A percentile compares a stretch with the other conserved stretches of the same genome.
Conservation (phyloP, 2,329 filamentous ascomycete genomes). For the Ophiocordyceps unilateralis region DNA sequence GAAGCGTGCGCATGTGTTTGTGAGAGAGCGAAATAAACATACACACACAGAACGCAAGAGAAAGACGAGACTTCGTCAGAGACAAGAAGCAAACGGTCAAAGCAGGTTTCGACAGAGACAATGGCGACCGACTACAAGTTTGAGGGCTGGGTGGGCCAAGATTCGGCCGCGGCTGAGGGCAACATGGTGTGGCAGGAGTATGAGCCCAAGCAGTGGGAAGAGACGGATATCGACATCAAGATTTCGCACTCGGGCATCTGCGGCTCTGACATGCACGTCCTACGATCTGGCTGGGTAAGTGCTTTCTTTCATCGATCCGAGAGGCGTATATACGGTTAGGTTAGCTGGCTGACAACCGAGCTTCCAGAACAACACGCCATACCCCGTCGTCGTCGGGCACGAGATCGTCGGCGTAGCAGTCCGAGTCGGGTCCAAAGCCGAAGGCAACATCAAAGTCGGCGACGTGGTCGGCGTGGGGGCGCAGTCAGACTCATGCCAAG, state of each 20-base stretch:
- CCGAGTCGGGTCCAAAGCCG: conserved; percentile 31
- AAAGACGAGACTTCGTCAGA: background rate
- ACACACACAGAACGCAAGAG: background rate
- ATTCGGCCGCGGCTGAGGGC: conserved; percentile 22
- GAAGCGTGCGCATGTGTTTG: too few species aligned
- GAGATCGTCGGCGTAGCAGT: conserved; percentile 46
- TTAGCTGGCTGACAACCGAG: background rate
- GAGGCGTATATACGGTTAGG: too few species aligned
- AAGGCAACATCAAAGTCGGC: conserved; percentile 34
- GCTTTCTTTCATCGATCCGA: too few species aligned
- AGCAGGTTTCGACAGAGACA: background rate
- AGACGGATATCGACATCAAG: conserved; percentile 47
- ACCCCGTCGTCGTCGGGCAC: conserved; percentile 41
- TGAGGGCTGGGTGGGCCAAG: conserved; percentile 31
- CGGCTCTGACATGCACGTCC: conserved; percentile 41
- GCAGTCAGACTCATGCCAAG: conserved; percentile 36
- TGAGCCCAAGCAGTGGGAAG: conserved; percentile 48
- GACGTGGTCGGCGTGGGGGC: conserved; percentile 48
- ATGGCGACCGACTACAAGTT: conserved; percentile 25
- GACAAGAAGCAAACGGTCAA: background rate
- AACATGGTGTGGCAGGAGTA: conserved; percentile 39
- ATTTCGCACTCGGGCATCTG: conserved; percentile 51
- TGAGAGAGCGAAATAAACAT: too few species aligned
- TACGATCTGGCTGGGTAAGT: conserved; percentile 34
- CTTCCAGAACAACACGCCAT: conserved; percentile 4